These are phyloP conservation scores for Fusarium clavum DNA, from an alignment of 2,329 filamentous ascomycete species.

Conservation along the genomic window DNA sequence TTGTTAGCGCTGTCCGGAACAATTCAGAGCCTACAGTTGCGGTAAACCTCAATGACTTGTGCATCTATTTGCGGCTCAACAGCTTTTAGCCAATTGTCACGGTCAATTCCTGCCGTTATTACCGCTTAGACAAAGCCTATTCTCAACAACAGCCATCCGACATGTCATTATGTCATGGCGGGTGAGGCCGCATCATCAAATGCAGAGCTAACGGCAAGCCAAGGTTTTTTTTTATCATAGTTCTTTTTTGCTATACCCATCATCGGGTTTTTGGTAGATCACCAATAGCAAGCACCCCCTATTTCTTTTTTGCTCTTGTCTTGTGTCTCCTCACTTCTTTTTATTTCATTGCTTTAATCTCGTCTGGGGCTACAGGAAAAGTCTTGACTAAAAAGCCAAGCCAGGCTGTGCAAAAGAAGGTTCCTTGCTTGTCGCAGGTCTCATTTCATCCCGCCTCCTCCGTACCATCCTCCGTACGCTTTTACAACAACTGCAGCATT, in stretches of 20 bases:
- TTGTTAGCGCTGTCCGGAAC: slow-evolving; percentile 14
- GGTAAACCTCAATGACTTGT: neutral
- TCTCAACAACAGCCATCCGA: neutral
- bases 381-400: slow-evolving; percentile 31
- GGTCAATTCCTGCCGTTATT: slow-evolving; percentile 11
- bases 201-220: slow-evolving; percentile 24
- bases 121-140: slow-evolving; percentile 12
- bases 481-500: neutral
- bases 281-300: neutral
- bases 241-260: slow-evolving; percentile 1
- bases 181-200: slow-evolving; percentile 35
- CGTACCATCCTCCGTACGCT: slow-evolving; percentile 12
- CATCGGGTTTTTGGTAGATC: neutral
- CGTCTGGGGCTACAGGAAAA: slow-evolving; percentile 8
- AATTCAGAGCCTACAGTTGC: neutral
- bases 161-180: slow-evolving; percentile 39
- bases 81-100: slow-evolving; percentile 14
- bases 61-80: slow-evolving; percentile 32
- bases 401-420: slow-evolving; percentile 35
- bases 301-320: slow-evolving; percentile 1
- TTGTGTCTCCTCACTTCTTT: slow-evolving; percentile 2
- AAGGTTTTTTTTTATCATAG: slow-evolving; percentile 7
- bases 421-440: slow-evolving; percentile 12
- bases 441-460: slow-evolving; percentile 25
- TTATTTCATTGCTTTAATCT: slow-evolving; percentile 22